These are phyloP conservation scores for Eucalyptus curtisii DNA, from an alignment of 345 rosid genomes.

Conservation along the genomic window DNA sequence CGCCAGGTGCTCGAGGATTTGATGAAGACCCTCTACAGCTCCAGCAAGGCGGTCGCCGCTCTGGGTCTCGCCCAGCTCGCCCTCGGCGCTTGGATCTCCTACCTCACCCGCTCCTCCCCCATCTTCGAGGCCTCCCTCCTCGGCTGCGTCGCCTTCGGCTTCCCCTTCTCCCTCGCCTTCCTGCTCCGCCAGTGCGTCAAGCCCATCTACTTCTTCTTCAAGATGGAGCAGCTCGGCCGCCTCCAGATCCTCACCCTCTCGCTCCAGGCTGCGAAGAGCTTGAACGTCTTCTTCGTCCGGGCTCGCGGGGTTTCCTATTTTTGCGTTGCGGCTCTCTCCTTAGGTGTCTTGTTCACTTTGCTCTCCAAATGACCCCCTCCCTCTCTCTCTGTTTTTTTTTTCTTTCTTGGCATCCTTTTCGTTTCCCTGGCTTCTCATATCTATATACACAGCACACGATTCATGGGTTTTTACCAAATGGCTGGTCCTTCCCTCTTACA, in stretches of 20 bases:
- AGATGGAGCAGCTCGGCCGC: conserved; percentile 87
- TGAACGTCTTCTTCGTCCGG: conserved; percentile 50
- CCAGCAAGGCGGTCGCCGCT: conserved; percentile 50
- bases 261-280: conserved; percentile 66
- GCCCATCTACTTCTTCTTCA: conserved; percentile 78
- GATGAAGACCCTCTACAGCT: conserved; percentile 66
- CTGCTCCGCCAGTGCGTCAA: conserved; percentile 71
- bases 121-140: conserved; percentile 44
- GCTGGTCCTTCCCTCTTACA: background rate
- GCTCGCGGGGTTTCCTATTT: conserved; percentile 37
- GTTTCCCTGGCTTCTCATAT: background rate
- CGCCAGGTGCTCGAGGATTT: conserved; percentile 50
- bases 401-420: background rate
- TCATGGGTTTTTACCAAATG: background rate
- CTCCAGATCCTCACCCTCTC: conserved; percentile 74
- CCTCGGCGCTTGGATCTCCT: conserved; percentile 57
- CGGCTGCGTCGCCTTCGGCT: conserved; percentile 63
- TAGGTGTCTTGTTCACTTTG: conserved; percentile 31
- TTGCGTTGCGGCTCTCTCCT: conserved; percentile 37
- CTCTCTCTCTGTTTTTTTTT: background rate
- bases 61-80: conserved; percentile 61
- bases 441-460: background rate
- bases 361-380: conserved; percentile 12
- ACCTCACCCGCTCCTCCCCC: conserved; percentile 27
- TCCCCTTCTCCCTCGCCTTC: conserved; percentile 72